A percentile compares a stretch with the other conserved stretches of the same genome.
phyloP scores from a whole-genome alignment of 495 filamentous ascomycete species.

The Penicillium turbatum region DNA sequence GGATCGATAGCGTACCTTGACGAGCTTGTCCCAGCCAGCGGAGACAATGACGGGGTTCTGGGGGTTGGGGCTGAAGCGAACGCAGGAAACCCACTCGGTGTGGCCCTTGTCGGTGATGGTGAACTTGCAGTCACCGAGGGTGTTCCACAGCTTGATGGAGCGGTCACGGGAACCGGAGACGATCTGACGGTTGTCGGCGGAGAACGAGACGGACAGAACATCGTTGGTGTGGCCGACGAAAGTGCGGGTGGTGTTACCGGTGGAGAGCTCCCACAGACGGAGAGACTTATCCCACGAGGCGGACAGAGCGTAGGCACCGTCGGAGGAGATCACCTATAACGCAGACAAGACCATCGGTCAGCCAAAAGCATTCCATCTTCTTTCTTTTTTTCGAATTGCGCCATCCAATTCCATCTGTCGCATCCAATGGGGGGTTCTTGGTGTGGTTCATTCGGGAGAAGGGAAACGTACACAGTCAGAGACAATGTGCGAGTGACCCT shows the following conservation, averaged over 20 bases:
- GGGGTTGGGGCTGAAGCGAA: constrained; percentile 98
- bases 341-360: constrained; percentile 34
- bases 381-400: constrained; percentile 6
- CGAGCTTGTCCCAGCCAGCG: constrained; percentile 98
- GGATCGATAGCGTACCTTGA: constrained; percentile 75
- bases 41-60: constrained; percentile 99
- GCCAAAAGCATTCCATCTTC: constrained; percentile 24
- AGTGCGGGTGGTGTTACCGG: constrained; percentile 90
- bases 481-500: constrained; percentile 99
- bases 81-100: constrained; percentile 99
- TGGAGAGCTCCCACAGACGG: constrained; percentile 97
- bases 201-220: constrained; percentile 99
- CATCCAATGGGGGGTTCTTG: constrained; percentile 15
- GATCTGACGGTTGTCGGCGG: constrained; percentile 99
- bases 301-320: constrained; percentile 98
- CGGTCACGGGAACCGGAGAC: constrained; percentile 97
- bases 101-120: constrained; percentile 99
- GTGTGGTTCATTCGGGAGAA: constrained; percentile 12
- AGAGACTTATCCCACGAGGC: constrained; percentile 99
- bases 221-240: constrained; percentile 99
- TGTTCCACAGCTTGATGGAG: constrained; percentile 99
- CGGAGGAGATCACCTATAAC: constrained; percentile 93
- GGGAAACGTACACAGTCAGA: constrained; percentile 90
- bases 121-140: constrained; percentile 99
- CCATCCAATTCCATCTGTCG: constrained; percentile 13